Percentiles rank a stretch among this genome's conserved stretches.
phyloP scores from a whole-genome alignment of 306 rosid genomes.

The Prunus mira region DNA sequence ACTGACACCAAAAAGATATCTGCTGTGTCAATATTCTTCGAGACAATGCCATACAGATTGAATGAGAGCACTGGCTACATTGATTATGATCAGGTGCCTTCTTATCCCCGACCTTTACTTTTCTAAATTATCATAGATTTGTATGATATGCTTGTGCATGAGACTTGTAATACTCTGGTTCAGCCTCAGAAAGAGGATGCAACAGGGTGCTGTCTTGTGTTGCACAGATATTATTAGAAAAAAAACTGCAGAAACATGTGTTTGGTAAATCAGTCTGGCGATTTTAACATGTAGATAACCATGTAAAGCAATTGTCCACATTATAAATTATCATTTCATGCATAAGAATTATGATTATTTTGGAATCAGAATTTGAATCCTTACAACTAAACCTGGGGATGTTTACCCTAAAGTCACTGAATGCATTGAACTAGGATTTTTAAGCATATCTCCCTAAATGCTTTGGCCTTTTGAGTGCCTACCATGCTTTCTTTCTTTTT shows the following conservation, averaged over 20 bases:
- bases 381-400: not conserved
- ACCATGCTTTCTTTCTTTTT: not conserved
- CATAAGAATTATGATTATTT: not conserved
- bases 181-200: not conserved
- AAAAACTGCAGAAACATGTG: not conserved
- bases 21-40: constrained; percentile 76
- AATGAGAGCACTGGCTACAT: constrained; percentile 85
- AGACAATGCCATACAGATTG: constrained; percentile 91
- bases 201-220: not conserved
- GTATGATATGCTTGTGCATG: not conserved
- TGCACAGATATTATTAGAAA: not conserved
- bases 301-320: not conserved
- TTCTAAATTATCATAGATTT: not conserved
- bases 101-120: not conserved
- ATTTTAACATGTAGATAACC: not conserved
- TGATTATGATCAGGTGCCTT: constrained; percentile 86
- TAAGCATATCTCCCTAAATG: not conserved
- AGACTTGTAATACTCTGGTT: not conserved
- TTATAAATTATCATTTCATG: not conserved
- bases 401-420: not conserved
- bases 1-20: constrained; percentile 92
- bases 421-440: not conserved
- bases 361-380: not conserved
- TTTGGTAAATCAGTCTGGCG: not conserved
- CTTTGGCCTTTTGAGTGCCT: not conserved